Evolutionary conservation across 257 asterid species (phyloP).

Genomic region (Cruciata laevipes): DNA sequence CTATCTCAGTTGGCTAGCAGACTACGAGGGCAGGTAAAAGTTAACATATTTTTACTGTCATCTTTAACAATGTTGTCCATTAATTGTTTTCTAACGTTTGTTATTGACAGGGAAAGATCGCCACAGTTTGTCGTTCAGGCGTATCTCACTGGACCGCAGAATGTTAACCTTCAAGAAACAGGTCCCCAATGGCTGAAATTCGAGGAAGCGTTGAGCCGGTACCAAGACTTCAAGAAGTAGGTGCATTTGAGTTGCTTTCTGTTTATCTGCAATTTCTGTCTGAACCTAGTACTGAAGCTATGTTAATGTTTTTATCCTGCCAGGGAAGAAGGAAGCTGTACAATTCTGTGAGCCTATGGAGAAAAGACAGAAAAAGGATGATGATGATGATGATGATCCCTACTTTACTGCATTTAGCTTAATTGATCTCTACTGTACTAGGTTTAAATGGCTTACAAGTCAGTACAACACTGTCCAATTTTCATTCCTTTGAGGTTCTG

Average conservation of each 20-base stretch:
- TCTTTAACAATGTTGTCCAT: too few relatives aligned
- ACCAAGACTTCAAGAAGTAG: slow-evolving; percentile 46
- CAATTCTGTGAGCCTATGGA: slow-evolving; percentile 44
- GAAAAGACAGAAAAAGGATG: neutral
- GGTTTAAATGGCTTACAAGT: neutral
- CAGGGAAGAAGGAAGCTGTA: slow-evolving; percentile 55
- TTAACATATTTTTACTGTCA: neutral
- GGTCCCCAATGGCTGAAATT: slow-evolving; percentile 60
- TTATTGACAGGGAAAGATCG: slow-evolving; percentile 54
- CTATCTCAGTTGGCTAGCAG: slow-evolving; percentile 74
- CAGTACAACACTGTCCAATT: neutral
- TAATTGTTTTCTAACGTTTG: neutral
- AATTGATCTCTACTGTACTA: neutral
- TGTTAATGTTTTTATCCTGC: neutral
- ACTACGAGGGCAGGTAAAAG: slow-evolving; percentile 79
- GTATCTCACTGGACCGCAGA: slow-evolving; percentile 78
- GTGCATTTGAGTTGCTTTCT: slow-evolving; percentile 6
- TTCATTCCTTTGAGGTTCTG: neutral
- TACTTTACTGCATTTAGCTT: neutral
- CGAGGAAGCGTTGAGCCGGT: slow-evolving; percentile 53
- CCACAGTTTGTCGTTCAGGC: slow-evolving; percentile 79
- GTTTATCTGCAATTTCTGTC: slow-evolving; percentile 2
- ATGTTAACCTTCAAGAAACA: slow-evolving; percentile 63
- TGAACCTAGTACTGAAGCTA: neutral
- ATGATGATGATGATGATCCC: neutral